Conservation (phyloP, 2,329 filamentous ascomycete genomes). For the Phialophora verrucosa region DNA sequence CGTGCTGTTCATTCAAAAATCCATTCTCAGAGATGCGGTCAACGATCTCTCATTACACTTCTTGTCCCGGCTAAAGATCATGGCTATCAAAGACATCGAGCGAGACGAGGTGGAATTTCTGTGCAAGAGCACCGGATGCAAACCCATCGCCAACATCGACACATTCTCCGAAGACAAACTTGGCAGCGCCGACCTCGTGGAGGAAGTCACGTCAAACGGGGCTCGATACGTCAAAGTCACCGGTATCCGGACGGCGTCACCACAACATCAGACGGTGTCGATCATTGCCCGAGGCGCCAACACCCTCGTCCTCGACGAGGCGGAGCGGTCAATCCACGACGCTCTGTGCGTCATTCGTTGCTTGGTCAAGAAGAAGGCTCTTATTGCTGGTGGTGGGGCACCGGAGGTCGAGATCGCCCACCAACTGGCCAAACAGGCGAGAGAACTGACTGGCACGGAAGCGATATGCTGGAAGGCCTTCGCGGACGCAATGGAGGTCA, state of each 20-base stretch:
- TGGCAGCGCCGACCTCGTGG: constrained; percentile 87
- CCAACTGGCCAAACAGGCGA: constrained; percentile 78
- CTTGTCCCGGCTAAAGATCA: constrained; percentile 93
- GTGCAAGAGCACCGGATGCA: constrained; percentile 98
- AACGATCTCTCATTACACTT: constrained; percentile 98
- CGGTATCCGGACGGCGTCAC: constrained; percentile 74
- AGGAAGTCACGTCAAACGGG: constrained; percentile 86
- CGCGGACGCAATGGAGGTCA: constrained; percentile 94
- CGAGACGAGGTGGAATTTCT: constrained; percentile 98
- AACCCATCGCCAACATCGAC: constrained; percentile 97
- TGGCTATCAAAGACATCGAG: constrained; percentile 97
- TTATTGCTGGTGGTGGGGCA: constrained; percentile 94
- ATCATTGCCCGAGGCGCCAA: constrained; percentile 96
- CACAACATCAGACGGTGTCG: constrained; percentile 77
- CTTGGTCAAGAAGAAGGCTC: constrained; percentile 98
- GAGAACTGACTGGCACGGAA: constrained; percentile 86
- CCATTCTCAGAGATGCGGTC: constrained; percentile 94
- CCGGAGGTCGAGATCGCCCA: constrained; percentile 96
- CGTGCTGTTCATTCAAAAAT: constrained; percentile 97
- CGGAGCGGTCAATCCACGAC: constrained; percentile 94
- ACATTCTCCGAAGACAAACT: constrained; percentile 99
- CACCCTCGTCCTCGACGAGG: constrained; percentile 91
- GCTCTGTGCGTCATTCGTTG: constrained; percentile 97
- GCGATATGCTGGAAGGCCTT: constrained; percentile 99
- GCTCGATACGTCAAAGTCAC: constrained; percentile 94